phyloP scores from a whole-genome alignment of 2,329 filamentous ascomycete species.

The Trichoderma breve region DNA sequence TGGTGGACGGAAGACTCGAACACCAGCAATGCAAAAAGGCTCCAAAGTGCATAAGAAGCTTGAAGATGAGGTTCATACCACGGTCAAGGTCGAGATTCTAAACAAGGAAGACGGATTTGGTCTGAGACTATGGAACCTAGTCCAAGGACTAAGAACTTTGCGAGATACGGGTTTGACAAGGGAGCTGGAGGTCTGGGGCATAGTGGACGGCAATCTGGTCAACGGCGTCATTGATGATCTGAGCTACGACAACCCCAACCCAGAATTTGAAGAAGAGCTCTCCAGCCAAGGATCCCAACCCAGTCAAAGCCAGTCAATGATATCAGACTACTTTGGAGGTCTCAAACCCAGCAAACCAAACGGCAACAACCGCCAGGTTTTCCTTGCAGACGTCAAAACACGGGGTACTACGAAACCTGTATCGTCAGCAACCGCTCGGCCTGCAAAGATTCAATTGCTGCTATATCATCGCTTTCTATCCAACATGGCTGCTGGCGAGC shows the following conservation, averaged over 20 bases:
- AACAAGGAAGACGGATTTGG: constrained; percentile 82
- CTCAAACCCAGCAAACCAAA: constrained; percentile 16
- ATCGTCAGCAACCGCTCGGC: constrained; percentile 65
- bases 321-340: constrained; percentile 42
- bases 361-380: constrained; percentile 44
- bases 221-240: constrained; percentile 89
- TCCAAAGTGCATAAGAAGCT: constrained; percentile 76
- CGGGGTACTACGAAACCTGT: constrained; percentile 64
- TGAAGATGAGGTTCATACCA: constrained; percentile 80
- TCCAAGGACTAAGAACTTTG: constrained; percentile 76
- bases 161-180: constrained; percentile 69
- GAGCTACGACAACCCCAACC: constrained; percentile 72
- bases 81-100: constrained; percentile 67
- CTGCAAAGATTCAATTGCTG: constrained; percentile 82
- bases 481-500: constrained; percentile 65
- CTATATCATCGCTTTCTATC: constrained; percentile 85
- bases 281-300: constrained; percentile 33
- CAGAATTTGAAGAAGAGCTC: constrained; percentile 63
- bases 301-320: constrained; percentile 36
- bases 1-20: constrained; percentile 70
- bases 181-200: constrained; percentile 82
- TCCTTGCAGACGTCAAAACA: constrained; percentile 88
- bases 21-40: constrained; percentile 80
- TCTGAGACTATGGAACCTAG: constrained; percentile 83
- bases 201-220: constrained; percentile 76